A percentile compares a stretch with the other conserved stretches of the same genome.
Conservation (phyloP, 306 rosid genomes). For the Cyclanthera cordifolia region DNA sequence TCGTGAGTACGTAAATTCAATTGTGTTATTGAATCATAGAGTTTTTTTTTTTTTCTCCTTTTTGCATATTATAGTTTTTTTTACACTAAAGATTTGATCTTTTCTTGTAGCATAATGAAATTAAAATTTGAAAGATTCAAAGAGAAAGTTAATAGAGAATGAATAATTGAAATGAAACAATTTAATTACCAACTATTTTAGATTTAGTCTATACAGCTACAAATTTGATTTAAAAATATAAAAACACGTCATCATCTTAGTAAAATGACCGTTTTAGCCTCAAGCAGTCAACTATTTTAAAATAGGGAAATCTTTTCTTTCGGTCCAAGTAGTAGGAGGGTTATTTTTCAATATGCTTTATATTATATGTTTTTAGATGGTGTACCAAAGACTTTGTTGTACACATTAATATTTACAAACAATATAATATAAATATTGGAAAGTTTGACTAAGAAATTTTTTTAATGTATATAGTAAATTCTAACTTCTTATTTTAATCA, state of each 20-base stretch:
- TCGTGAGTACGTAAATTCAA: too few species aligned
- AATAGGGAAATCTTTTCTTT: not conserved
- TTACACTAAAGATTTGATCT: not conserved
- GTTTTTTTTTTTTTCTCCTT: too few species aligned
- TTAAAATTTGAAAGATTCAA: not conserved
- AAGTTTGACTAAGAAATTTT: too few species aligned
- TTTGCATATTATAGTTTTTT: too few species aligned
- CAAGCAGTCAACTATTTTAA: not conserved
- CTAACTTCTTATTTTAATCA: too few species aligned
- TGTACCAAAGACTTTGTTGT: too few species aligned
- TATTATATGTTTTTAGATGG: too few species aligned
- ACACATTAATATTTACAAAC: too few species aligned
- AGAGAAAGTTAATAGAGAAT: too few species aligned
- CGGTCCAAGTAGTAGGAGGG: not conserved
- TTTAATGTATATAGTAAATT: too few species aligned
- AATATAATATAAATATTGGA: too few species aligned
- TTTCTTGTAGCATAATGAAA: not conserved
- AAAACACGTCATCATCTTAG: not conserved
- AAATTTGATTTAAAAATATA: not conserved
- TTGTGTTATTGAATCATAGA: too few species aligned
- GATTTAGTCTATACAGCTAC: not conserved
- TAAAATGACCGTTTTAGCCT: not conserved
- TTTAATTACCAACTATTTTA: not conserved
- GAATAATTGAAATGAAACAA: not conserved
- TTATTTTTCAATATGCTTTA: not conserved